These are phyloP conservation scores for Nicotiana otophora DNA, from an alignment of 257 asterid species.

Conservation along the genomic window DNA sequence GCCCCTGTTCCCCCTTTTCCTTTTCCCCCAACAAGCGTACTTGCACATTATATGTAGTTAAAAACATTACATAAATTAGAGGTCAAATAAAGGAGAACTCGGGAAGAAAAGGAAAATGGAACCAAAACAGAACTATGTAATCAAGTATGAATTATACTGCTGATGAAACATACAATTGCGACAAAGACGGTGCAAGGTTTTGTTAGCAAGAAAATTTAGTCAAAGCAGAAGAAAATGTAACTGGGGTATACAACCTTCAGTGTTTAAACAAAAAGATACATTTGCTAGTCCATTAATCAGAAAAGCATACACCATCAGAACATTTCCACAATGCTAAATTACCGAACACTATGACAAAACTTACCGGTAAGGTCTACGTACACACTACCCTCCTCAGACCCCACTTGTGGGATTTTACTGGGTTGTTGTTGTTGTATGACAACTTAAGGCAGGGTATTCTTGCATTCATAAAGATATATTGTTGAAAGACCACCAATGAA, in stretches of 20 bases:
- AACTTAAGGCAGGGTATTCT: neutral
- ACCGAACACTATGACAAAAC: neutral
- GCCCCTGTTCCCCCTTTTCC: neutral
- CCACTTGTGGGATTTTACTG: too few relatives aligned
- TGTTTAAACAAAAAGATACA: neutral
- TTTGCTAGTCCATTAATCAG: neutral
- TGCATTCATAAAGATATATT: neutral
- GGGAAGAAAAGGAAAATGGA: neutral
- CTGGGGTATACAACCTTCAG: neutral
- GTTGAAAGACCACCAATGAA: neutral
- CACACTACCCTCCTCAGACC: too few relatives aligned
- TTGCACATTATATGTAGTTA: neutral
- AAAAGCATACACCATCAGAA: neutral
- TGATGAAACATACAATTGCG: too few relatives aligned
- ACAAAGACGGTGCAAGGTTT: neutral
- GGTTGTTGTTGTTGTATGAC: too few relatives aligned
- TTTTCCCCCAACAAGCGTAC: neutral
- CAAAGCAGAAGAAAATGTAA: neutral
- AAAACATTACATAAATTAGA: neutral
- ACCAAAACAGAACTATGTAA: neutral
- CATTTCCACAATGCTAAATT: neutral
- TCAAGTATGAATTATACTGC: neutral
- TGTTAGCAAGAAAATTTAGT: neutral
- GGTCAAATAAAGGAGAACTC: neutral
- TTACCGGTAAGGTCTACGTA: neutral